phyloP scores from a whole-genome alignment of 2,329 filamentous ascomycete species.

The Ophioceras dolichostomum region DNA sequence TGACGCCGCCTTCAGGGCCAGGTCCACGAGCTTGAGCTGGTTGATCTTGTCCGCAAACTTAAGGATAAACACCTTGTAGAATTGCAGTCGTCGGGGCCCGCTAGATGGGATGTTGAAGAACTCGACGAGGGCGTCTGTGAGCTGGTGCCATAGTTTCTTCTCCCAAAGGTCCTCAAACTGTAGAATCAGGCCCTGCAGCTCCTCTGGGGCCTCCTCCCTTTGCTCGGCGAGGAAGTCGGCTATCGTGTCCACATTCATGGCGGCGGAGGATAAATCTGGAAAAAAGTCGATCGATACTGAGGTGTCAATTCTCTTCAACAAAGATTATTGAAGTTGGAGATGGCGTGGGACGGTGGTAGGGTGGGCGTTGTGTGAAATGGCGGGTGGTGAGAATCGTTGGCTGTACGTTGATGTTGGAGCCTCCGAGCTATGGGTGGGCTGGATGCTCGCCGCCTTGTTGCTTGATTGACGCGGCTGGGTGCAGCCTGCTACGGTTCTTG shows the following conservation, averaged over 20 bases:
- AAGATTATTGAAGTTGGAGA: too few relatives aligned
- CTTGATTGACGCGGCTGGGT: constrained; percentile 26
- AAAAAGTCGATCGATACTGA: too few relatives aligned
- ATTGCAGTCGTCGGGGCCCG: constrained; percentile 68
- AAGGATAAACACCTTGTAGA: constrained; percentile 91
- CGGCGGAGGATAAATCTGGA: too few relatives aligned
- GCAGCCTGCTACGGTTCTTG: constrained; percentile 20
- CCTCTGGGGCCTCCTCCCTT: constrained; percentile 75
- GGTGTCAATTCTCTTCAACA: too few relatives aligned
- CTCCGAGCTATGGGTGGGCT: too few relatives aligned
- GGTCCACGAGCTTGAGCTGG: constrained; percentile 87
- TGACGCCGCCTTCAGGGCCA: constrained; percentile 77
- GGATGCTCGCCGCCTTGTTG: too few relatives aligned
- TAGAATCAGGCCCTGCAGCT: constrained; percentile 78
- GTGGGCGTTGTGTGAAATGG: too few relatives aligned
- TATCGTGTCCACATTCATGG: constrained; percentile 79
- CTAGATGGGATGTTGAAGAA: constrained; percentile 81
- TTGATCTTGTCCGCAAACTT: constrained; percentile 99
- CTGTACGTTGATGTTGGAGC: too few relatives aligned
- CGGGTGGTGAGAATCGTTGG: too few relatives aligned
- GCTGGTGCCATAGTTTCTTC: constrained; percentile 97
- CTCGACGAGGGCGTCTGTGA: constrained; percentile 76
- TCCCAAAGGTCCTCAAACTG: constrained; percentile 97
- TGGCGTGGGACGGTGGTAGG: too few relatives aligned
- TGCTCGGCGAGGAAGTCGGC: constrained; percentile 85